Base-by-base conservation (phyloP, 345 rosid species). In the Cardiospermum halicacabum region DNA sequence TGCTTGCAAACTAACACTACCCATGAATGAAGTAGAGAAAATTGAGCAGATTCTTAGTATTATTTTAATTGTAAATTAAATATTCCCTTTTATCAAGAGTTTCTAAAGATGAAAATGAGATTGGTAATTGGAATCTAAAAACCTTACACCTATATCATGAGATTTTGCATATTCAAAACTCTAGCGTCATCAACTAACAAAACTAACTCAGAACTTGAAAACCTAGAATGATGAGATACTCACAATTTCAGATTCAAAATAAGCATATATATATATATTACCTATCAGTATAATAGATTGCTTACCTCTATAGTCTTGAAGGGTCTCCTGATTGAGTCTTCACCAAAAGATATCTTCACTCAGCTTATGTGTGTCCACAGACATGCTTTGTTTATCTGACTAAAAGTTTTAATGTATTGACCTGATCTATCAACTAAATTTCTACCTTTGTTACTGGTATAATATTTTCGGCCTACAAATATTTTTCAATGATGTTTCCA, bases 1-100 rank as follows among this genome's bases (percentile, higher is more conserved):
- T 47, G 69, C 73, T 64, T 58, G 36, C 53, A 27, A 37, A 47
- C 47, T 26, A 42, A 48, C 11, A 63, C 18, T 34, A 28, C 55
- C 13, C 58, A 27, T 36, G 25, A 22, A 56, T 10, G 4, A 43
- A n/a, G 11, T 19, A 47, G 22, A 0, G 30, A 24, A 31, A 26
- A 12, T 31, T n/a, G n/a, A 12, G 56, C 54, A 49, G 32, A 6
- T 28, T 28, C 19, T 48, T n/a, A n/a, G n/a, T n/a, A 18, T n/a
- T 24, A 30, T 27, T 28, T 30, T 48, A 15, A 36, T 36, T 36
- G 18, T 55, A 55, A 26, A 55, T 13, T 1, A 28, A 25, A 19
- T n/a, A n/a, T n/a, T n/a, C n/a, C n/a, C n/a, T n/a, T n/a, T n/a
- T n/a, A n/a, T n/a, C n/a, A n/a, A n/a, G n/a, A n/a, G n/a, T n/a